Evolutionary conservation across 1,284 basidiomycete species (phyloP).

Genomic region (Polyporus tsugae): DNA sequence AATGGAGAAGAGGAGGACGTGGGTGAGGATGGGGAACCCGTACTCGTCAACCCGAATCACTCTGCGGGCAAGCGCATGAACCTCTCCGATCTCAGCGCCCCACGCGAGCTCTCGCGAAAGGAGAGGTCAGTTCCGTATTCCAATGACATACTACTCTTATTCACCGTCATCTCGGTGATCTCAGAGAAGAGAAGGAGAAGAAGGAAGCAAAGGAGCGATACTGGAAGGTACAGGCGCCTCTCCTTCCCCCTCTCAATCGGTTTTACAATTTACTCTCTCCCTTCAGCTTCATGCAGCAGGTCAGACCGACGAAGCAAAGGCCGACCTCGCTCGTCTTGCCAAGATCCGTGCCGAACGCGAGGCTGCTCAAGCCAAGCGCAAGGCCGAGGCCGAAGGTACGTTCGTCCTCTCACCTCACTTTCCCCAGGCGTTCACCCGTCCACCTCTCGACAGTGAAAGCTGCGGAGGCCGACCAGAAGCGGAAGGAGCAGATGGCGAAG

Average conservation of each 20-base stretch:
- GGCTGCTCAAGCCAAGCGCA: constrained; percentile 82
- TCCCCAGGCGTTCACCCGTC: constrained; percentile 6
- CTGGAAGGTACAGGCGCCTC: constrained; percentile 68
- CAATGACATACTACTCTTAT: background rate
- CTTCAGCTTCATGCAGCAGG: constrained; percentile 73
- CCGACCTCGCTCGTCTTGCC: constrained; percentile 86
- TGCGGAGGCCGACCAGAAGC: constrained; percentile 53
- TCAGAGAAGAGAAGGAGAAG: constrained; percentile 89
- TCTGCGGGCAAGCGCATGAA: constrained; percentile 40
- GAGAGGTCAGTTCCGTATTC: constrained; percentile 33
- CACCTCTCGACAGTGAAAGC: constrained; percentile 48
- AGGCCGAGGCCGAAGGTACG: constrained; percentile 85
- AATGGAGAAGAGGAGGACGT: constrained; percentile 40
- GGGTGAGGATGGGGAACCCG: constrained; percentile 38
- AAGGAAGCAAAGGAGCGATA: constrained; percentile 87
- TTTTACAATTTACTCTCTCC: background rate
- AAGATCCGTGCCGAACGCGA: constrained; percentile 89
- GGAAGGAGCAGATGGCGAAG: constrained; percentile 37
- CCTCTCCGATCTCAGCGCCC: constrained; percentile 38
- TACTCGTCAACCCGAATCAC: constrained; percentile 43
- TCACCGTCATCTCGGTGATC: background rate
- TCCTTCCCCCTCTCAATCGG: background rate
- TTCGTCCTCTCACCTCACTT: background rate
- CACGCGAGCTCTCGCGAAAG: constrained; percentile 39
- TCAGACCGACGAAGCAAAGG: constrained; percentile 89